phyloP scores from a whole-genome alignment of 2,329 filamentous ascomycete species.

The Mycosphaerelloides madeirae region DNA sequence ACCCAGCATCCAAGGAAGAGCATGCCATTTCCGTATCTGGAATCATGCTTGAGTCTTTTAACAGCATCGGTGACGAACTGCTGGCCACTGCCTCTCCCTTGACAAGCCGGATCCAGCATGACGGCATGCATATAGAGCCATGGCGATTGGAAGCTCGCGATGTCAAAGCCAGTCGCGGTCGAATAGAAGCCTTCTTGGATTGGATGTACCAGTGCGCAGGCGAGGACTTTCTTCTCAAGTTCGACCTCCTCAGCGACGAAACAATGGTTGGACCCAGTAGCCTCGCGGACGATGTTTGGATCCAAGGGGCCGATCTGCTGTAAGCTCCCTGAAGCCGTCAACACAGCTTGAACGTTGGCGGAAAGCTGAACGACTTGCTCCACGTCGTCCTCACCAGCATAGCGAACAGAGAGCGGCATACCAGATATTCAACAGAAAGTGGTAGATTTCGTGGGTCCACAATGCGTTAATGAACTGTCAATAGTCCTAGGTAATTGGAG shows the following conservation, averaged over 20 bases:
- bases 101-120: slow-evolving; percentile 10
- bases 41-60: background rate
- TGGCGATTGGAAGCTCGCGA: slow-evolving; percentile 1
- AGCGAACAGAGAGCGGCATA: background rate
- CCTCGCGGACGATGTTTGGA: background rate
- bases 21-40: slow-evolving; percentile 1
- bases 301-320: slow-evolving; percentile 6
- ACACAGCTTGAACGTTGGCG: slow-evolving; percentile 3
- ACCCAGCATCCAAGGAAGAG: slow-evolving; percentile 14
- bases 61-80: slow-evolving; percentile 1
- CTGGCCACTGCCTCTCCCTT: slow-evolving; percentile 7
- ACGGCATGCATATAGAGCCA: slow-evolving; percentile 11
- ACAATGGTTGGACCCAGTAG: slow-evolving; percentile 1
- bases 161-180: slow-evolving; percentile 1
- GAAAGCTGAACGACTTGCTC: slow-evolving; percentile 6
- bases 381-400: background rate
- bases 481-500: no score
- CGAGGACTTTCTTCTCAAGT: background rate
- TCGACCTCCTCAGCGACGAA: slow-evolving; percentile 1
- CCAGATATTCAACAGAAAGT: no score
- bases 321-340: slow-evolving; percentile 10
- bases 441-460: no score
- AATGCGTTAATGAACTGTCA: no score
- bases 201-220: slow-evolving; percentile 1
- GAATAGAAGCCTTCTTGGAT: slow-evolving; percentile 1